These are phyloP conservation scores for Exsudoporus frostii DNA, from an alignment of 768 basidiomycete genomes.

Conservation along the genomic window DNA sequence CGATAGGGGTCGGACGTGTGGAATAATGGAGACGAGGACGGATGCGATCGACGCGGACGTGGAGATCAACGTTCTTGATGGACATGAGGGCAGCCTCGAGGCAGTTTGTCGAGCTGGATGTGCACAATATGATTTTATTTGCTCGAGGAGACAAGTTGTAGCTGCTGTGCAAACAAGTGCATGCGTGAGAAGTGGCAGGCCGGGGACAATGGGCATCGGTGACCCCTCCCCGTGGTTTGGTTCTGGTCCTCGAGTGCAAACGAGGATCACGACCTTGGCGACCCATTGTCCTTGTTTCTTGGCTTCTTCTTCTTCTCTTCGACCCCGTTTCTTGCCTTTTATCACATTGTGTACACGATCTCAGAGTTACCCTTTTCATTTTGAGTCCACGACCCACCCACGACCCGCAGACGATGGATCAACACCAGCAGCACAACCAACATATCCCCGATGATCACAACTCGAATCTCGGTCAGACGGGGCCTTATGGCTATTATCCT, in stretches of 20 bases:
- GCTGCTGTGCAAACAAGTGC: conserved; percentile 4
- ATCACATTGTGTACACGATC: conserved; percentile 35
- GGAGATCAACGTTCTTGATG: conserved; percentile 15
- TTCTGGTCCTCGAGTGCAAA: conserved; percentile 26
- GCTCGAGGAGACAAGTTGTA: neutral
- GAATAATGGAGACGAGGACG: neutral
- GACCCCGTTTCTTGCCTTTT: conserved; percentile 33
- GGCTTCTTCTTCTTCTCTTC: conserved; percentile 36
- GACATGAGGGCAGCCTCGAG: conserved; percentile 25
- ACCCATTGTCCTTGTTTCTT: conserved; percentile 29
- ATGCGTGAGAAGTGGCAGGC: conserved; percentile 21
- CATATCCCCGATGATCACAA: conserved; percentile 49
- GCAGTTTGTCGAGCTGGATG: neutral
- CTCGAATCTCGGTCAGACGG: conserved; percentile 37
- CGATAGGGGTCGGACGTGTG: too few relatives aligned
- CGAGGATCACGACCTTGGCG: conserved; percentile 27
- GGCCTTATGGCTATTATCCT: conserved; percentile 50
- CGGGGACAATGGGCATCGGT: conserved; percentile 10
- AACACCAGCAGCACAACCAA: conserved; percentile 41
- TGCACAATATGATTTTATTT: conserved; percentile 1
- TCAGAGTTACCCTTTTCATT: conserved; percentile 34
- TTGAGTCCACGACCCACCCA: conserved; percentile 33
- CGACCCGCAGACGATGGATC: conserved; percentile 42
- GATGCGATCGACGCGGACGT: conserved; percentile 4
- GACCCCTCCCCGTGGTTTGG: conserved; percentile 14